Conservation (phyloP, 495 filamentous ascomycete species). For the Neurospora discreta region DNA sequence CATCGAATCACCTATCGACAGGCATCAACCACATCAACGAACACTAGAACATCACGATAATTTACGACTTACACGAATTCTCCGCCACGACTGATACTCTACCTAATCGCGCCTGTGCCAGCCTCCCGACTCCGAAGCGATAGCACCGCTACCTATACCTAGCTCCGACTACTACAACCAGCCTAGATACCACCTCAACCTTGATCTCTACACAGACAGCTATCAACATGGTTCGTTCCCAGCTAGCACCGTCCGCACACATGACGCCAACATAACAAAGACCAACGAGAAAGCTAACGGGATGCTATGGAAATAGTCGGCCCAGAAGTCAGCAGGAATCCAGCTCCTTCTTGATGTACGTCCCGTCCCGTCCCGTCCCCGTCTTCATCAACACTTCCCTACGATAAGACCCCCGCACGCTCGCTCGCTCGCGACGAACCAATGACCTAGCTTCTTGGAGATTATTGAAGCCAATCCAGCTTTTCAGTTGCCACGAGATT, state of each 20-base stretch:
- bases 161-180: not conserved
- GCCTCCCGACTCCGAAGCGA: not conserved
- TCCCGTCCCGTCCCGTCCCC: too few relatives aligned
- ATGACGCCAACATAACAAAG: not conserved
- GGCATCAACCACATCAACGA: not conserved
- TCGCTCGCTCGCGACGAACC: not conserved
- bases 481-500: not conserved
- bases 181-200: not conserved
- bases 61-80: not conserved
- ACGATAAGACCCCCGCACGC: not conserved
- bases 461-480: too few relatives aligned
- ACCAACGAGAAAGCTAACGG: not conserved
- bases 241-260: not conserved
- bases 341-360: constrained; percentile 97
- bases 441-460: not conserved
- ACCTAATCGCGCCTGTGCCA: not conserved
- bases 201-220: not conserved
- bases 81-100: not conserved
- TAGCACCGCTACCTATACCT: not conserved
- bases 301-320: constrained; percentile 51
- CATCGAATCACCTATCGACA: not conserved
- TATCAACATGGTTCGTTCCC: constrained; percentile 5
- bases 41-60: not conserved
- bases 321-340: constrained; percentile 96
- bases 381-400: not conserved